Evolutionary conservation across 176 grass and related monocot species (phyloP).

Genomic region (Dactylis glomerata): DNA sequence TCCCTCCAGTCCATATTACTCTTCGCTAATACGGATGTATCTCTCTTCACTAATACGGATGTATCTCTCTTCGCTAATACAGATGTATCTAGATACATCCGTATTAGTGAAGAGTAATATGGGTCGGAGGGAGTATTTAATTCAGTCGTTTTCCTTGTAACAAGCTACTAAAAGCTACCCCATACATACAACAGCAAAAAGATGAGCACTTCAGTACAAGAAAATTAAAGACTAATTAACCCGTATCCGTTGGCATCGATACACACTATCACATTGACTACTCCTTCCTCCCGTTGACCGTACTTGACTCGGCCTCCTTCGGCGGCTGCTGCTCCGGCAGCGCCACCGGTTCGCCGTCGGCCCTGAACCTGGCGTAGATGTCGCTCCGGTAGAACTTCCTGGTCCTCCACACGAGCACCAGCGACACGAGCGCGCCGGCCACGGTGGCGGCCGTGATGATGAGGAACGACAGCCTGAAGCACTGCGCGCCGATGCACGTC

Average conservation of each 20-base stretch:
- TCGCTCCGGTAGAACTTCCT: conserved; percentile 58
- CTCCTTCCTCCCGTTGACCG: conserved; percentile 3
- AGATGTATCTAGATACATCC: no score
- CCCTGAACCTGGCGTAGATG: conserved; percentile 62
- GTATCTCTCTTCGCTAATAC: no score
- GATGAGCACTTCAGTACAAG: background rate
- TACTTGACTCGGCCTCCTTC: background rate
- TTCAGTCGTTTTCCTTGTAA: background rate
- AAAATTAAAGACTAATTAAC: background rate
- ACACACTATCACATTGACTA: background rate
- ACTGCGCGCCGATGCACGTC: conserved; percentile 57
- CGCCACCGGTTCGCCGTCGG: background rate
- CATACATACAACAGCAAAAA: background rate
- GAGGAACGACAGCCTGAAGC: conserved; percentile 55
- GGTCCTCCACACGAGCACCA: conserved; percentile 60
- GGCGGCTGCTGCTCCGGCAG: background rate
- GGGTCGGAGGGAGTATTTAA: no score
- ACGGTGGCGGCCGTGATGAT: conserved; percentile 60
- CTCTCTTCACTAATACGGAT: no score
- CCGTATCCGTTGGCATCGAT: background rate
- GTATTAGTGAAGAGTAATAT: no score
- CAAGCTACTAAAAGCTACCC: background rate
- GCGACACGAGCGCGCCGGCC: conserved; percentile 45
- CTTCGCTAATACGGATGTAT: no score
- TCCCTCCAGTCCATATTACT: no score